Base-by-base conservation (phyloP, 305 asterid species). In the Vinca major region DNA sequence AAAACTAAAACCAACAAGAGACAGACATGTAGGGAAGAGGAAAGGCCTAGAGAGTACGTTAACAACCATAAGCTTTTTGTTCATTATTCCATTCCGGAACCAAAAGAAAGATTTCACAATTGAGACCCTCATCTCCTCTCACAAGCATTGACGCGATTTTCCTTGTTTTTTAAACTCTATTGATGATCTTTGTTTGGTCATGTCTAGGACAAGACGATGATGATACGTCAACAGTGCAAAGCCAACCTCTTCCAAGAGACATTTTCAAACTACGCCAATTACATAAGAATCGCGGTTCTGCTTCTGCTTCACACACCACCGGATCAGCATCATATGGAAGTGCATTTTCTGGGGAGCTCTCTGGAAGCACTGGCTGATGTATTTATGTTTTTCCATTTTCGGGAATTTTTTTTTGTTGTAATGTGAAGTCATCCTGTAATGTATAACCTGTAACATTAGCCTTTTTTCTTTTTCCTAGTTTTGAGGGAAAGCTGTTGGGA, bases 311-410 rank as follows among this genome's bases (percentile, higher is more conserved):
- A 21, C 80, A 87, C 20, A 80, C 96, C 20, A 80, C 96, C 36
- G 96, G 93, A 56, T 86, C 97, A 60, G 84, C 86, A 7, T 92
- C 98, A 0, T 90, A 87, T 66, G 98, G 98, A 65, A 92, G 98
- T 78, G 98, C 90, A 2, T 80, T 92, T 70, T 92, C 97, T 0
- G 98, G 96, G 8, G 96, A 90, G 71, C 71, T 85, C 71, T 92
- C 98, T 13, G 98, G 86, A 64, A 88, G 91, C 81, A 86, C 97
- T 1, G 75, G 86, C 49, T 86, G 80, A 86, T 69, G 71, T 60
- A 47, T 53, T 7, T 16, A 8, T 63, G 16, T n/a, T 48, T 26
- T 26, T 26, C 33, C 33, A 26, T 26, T 36, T 26, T 14, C n/a
- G 33, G 33, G 33, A 33, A 33, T 53, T 40, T 53, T 16, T 6